Conservation (phyloP, 2,329 filamentous ascomycete genomes). For the Setomelanomma holmii region DNA sequence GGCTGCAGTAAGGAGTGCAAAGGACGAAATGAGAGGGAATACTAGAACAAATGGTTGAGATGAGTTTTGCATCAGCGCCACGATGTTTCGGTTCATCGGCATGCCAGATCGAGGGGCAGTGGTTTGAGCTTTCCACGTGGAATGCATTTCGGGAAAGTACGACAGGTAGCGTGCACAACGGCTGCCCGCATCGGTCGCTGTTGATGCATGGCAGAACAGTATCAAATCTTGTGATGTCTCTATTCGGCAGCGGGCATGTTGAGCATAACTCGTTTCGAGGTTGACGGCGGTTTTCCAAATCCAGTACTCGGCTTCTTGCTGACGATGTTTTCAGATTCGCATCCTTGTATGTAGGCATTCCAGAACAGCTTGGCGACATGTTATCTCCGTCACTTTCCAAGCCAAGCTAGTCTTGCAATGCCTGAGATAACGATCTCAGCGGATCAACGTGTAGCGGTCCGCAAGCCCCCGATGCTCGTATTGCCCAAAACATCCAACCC, state of each 20-base stretch:
- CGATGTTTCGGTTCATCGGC: slow-evolving; percentile 18
- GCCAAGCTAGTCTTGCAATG: neutral
- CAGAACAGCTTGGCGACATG: slow-evolving; percentile 26
- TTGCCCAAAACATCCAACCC: too few relatives aligned
- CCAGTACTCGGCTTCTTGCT: too few relatives aligned
- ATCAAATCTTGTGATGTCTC: too few relatives aligned
- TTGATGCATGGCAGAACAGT: slow-evolving; percentile 4
- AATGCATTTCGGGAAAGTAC: slow-evolving; percentile 35
- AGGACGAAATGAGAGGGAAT: slow-evolving; percentile 32
- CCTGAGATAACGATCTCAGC: too few relatives aligned
- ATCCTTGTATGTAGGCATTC: slow-evolving; percentile 22
- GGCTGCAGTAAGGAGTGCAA: slow-evolving; percentile 26
- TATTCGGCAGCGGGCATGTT: too few relatives aligned
- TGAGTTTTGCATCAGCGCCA: slow-evolving; percentile 22
- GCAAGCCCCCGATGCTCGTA: too few relatives aligned
- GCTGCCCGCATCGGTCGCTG: slow-evolving; percentile 13
- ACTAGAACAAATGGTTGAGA: slow-evolving; percentile 30
- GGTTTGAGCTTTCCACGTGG: slow-evolving; percentile 33
- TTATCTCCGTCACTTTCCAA: slow-evolving; percentile 15
- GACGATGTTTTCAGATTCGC: neutral
- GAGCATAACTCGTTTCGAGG: too few relatives aligned
- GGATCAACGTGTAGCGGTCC: too few relatives aligned
- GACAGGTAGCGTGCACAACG: slow-evolving; percentile 26
- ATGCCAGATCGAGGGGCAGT: slow-evolving; percentile 22
- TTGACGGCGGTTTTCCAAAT: too few relatives aligned